Evolutionary conservation across 148 eudicot genomes (phyloP).

Genomic region (Selenicereus undatus): DNA sequence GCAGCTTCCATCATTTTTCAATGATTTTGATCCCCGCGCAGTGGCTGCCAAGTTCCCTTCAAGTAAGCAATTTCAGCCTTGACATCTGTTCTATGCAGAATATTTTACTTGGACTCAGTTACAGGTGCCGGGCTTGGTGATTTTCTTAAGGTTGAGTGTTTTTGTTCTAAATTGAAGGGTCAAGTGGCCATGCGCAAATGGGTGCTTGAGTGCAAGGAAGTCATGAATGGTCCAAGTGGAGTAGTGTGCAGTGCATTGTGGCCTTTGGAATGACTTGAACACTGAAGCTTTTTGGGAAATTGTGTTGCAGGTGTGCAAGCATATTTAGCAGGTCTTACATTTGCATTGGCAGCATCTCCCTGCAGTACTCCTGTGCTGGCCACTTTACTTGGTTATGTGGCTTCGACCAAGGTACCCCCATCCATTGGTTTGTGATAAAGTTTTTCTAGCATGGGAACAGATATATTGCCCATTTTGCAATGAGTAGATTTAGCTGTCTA

Average conservation of each 20-base stretch:
- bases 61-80: conserved; percentile 37
- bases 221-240: background rate
- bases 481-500: background rate
- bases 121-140: background rate
- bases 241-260: background rate
- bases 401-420: conserved; percentile 67
- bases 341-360: conserved; percentile 99
- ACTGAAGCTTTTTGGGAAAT: background rate
- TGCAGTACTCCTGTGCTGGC: conserved; percentile 99
- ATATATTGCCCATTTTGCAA: background rate
- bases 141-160: no score
- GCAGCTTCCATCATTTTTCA: conserved; percentile 90
- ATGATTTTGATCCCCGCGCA: conserved; percentile 88
- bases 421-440: background rate
- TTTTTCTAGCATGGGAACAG: background rate
- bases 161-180: background rate
- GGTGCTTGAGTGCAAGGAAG: background rate
- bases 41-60: conserved; percentile 96
- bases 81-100: background rate
- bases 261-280: conserved; percentile 8
- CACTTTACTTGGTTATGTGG: conserved; percentile 85
- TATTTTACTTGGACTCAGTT: background rate
- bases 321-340: conserved; percentile 95
- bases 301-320: conserved; percentile 79
- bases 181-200: background rate